Evolutionary conservation across 2,329 filamentous ascomycete genomes (phyloP), one percentile per base, ranked within the genome.

Genomic region (Fusarium beomiforme): DNA sequence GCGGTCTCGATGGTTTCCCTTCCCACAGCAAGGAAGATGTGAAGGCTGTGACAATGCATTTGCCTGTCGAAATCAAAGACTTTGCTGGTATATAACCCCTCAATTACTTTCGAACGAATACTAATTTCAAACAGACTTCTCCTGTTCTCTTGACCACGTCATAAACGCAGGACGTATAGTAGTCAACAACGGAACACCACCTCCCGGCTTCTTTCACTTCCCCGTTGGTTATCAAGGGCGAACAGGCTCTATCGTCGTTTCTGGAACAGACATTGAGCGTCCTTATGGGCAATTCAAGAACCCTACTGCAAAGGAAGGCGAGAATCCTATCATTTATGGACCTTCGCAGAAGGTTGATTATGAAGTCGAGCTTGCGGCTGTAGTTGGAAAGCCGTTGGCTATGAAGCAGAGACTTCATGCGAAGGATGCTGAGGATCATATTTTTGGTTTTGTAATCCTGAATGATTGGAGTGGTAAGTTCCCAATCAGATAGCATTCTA

Each of bases 401-500:
- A 69, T 81, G n/a, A 79, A 81, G 3, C 68, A 83, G 43, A 76
- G 78, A 1, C 65, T 87, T 1, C 71, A 76, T 0, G 78, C 83
- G 0, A 83, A 83, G 23, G 84, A 87, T 33, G 86, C 88, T 0
- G 83, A 87, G 10, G 83, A 88, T 1, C 87, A 91, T 69, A 88
- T 91, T 19, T 91, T 91, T 75, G 89, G 89, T 0, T 81, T 90
- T n/a, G 85, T 89, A 1, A 78, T 91, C 39, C 73, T 91, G 16
- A 91, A 91, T 68, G 89, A 91, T 67, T 91, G 89, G 89, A 85
- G 83, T 26, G 82, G 86, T 69, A 83, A 86, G 43, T 43, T 3
- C 8, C 11, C 13, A 31, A 11, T n/a, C n/a, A n/a, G n/a, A n/a
- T n/a, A n/a, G n/a, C n/a, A n/a, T n/a, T n/a, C n/a, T n/a, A n/a